Base-by-base conservation (phyloP, 352 stramenopile species). In the Vaucheria bursata region DNA sequence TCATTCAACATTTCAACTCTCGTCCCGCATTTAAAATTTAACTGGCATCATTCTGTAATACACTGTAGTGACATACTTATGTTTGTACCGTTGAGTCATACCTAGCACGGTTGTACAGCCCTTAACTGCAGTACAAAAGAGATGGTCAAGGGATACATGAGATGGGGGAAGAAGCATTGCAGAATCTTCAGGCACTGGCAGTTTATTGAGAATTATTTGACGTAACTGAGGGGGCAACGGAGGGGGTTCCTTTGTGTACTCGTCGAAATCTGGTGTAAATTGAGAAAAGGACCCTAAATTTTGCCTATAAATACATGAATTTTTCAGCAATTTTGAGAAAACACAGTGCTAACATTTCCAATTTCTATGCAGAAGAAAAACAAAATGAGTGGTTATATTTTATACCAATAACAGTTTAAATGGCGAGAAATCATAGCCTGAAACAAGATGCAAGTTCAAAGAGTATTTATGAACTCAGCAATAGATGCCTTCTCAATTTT, bases 141-240 rank as follows among this genome's bases (percentile, higher is more conserved):
- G 87, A 88, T 99, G 96, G 86, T 99, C 98, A 32, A 99, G 88
- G 8, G 96, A 95, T 38, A 99, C 96, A 85, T 98, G 95, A 87
- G 98, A 94, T 36, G 96, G 96, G 79, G 98, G 90, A 40, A 94
- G 95, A 39, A 99, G 87, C 59, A 96, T 88, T 78, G 93, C 88
- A 1, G 92, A 95, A 86, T 98, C 94, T 73, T 97, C 91, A 53
- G 49, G 4, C 7, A 73, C 52, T 25, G 80, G 74, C 80, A 93
- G 91, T 86, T 98, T 98, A 87, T 99, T 99, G 67, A 99, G 88
- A 84, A 99, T 98, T 82, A 99, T 99, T 87, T 99, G 95, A 65
- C 95, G 88, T 77, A 99, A 89, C 80, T 99, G 96, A 6, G 96
- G 95, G 7, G 96, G 96, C 3, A 99, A 91, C 49, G 94, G 94